A percentile compares a stretch with the other conserved stretches of the same genome.
These are phyloP conservation scores for Fusarium begoniae DNA, from an alignment of 2,329 filamentous ascomycete species.

Conservation along the genomic window DNA sequence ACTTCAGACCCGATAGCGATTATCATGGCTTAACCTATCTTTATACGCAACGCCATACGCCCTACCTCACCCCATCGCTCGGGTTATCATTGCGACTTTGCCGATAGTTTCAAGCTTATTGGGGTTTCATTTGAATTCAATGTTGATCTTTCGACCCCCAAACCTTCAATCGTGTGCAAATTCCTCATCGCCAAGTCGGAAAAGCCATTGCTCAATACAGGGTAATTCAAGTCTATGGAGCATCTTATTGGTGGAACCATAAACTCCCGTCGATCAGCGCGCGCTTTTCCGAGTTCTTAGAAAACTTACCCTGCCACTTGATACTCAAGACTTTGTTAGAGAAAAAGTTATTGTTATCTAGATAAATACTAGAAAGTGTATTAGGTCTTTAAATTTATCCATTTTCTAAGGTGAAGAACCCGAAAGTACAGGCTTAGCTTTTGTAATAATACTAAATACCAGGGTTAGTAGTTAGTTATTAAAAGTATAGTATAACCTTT, in stretches of 20 bases:
- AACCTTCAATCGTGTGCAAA: not conserved
- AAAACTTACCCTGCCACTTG: too few relatives aligned
- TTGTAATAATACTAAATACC: not conserved
- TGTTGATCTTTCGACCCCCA: not conserved
- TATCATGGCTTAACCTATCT: not conserved
- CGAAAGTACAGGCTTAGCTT: not conserved
- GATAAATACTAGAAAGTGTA: too few relatives aligned
- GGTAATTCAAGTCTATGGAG: not conserved
- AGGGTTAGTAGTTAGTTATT: too few relatives aligned
- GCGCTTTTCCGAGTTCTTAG: too few relatives aligned
- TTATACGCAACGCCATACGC: not conserved
- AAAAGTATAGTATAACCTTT: too few relatives aligned
- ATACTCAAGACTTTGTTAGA: too few relatives aligned
- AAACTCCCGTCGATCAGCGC: not conserved
- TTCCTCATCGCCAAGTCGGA: not conserved
- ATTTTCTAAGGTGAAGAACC: too few relatives aligned
- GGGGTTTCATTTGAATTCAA: not conserved
- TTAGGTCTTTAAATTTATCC: fast-evolving
- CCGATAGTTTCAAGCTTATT: not conserved
- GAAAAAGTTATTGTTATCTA: not conserved
- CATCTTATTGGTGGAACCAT: not conserved
- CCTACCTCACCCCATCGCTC: not conserved
- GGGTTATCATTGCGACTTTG: not conserved
- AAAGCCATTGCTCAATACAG: not conserved
- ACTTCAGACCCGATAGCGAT: not conserved